A percentile compares a stretch with the other conserved stretches of the same genome.
Conservation (phyloP, 2,329 filamentous ascomycete genomes). For the Thelonectria rubi region DNA sequence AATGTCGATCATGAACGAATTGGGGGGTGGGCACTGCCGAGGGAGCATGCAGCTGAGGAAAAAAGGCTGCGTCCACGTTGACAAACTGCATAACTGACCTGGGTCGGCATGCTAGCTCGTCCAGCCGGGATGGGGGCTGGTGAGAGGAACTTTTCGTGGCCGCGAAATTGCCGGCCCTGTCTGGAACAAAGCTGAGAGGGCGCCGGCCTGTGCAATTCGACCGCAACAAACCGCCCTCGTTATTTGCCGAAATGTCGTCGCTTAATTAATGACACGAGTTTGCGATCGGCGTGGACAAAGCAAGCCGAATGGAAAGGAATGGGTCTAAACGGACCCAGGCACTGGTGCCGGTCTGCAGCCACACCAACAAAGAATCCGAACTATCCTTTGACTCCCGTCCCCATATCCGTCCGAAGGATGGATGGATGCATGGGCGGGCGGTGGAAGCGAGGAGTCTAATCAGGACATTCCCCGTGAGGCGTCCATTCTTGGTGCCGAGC, state of each 20-base stretch:
- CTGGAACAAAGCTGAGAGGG: slow-evolving; percentile 10
- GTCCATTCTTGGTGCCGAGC: not conserved
- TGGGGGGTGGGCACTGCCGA: slow-evolving; percentile 14
- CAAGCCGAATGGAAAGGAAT: slow-evolving; percentile 10
- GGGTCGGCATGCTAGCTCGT: slow-evolving; percentile 5
- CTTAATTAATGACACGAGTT: slow-evolving; percentile 17
- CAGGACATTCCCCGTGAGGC: slow-evolving; percentile 4
- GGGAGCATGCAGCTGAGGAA: slow-evolving; percentile 19
- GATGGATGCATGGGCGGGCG: not conserved
- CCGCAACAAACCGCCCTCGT: slow-evolving; percentile 7
- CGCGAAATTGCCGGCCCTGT: slow-evolving; percentile 14
- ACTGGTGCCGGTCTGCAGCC: slow-evolving; percentile 18
- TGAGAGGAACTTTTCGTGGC: slow-evolving; percentile 14
- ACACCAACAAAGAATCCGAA: slow-evolving; percentile 17
- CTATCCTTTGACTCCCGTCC: slow-evolving; percentile 1
- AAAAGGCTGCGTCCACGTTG: slow-evolving; percentile 19
- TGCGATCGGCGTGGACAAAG: slow-evolving; percentile 22
- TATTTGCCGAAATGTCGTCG: slow-evolving; percentile 10
- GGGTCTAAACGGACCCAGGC: slow-evolving; percentile 14
- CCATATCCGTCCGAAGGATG: slow-evolving; percentile 8
- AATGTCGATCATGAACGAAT: slow-evolving; percentile 24
- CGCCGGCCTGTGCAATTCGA: slow-evolving; percentile 11
- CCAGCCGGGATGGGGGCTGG: not conserved
- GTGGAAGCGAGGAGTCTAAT: no score
- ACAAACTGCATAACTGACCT: slow-evolving; percentile 14